Evolutionary conservation across 192 early-diverging fungal species (phyloP).

Genomic region (Rhizoclosmatium globosum): DNA sequence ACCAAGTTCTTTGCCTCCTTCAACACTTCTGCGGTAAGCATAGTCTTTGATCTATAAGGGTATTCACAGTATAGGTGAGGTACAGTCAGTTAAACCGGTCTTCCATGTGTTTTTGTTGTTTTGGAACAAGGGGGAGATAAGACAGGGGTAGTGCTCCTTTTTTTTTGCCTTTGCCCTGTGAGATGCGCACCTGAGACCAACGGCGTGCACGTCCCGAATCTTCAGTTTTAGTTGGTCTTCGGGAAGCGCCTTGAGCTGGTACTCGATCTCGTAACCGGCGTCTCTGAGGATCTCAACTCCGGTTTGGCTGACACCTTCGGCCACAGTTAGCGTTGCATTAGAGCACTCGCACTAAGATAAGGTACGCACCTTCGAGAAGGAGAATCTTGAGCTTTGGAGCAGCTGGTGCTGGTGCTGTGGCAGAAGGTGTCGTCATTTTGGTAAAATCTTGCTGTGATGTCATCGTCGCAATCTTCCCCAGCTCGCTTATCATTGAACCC

Average conservation of each 20-base stretch:
- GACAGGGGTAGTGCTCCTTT: slow-evolving; percentile 5
- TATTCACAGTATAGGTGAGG: too few relatives aligned
- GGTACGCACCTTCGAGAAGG: slow-evolving; percentile 75
- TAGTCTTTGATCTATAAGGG: slow-evolving; percentile 82
- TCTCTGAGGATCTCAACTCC: slow-evolving; percentile 78
- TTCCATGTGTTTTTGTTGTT: too few relatives aligned
- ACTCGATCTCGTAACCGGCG: slow-evolving; percentile 95
- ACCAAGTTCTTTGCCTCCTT: slow-evolving; percentile 88
- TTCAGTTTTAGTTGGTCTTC: slow-evolving; percentile 90
- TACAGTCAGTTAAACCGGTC: too few relatives aligned
- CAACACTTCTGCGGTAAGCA: slow-evolving; percentile 89
- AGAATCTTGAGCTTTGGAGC: slow-evolving; percentile 84
- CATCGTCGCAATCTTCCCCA: too few relatives aligned
- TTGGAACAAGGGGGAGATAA: too few relatives aligned
- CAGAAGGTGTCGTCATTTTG: slow-evolving; percentile 15
- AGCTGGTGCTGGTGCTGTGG: not conserved
- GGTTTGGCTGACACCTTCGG: slow-evolving; percentile 48
- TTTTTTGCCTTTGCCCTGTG: not conserved
- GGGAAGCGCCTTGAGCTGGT: slow-evolving; percentile 85
- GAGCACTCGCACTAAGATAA: not conserved
- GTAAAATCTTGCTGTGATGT: too few relatives aligned
- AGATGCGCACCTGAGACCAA: slow-evolving; percentile 77
- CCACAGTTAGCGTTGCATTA: not conserved
- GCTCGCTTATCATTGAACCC: too few relatives aligned
- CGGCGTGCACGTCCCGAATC: slow-evolving; percentile 91